Evolutionary conservation across 192 early-diverging fungal genomes (phyloP), one percentile per base, ranked within the genome.

Genomic region (Borealophlyctis nickersoniae): DNA sequence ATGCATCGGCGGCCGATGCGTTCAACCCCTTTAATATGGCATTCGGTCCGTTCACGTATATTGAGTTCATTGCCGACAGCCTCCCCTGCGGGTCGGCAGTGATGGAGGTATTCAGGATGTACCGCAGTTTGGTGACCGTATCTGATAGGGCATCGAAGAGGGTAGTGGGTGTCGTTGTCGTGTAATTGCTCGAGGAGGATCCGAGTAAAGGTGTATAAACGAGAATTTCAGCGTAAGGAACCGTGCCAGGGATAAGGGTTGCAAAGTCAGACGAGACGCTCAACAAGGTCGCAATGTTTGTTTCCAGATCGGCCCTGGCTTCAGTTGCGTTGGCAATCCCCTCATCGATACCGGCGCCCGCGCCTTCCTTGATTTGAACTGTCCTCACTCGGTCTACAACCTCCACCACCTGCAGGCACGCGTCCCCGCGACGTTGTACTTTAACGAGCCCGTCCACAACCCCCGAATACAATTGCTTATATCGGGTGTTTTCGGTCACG

Each of bases 341-440:
- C n/a, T 1, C 19, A 39, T 59, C 58, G 53, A 55, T 23, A 55
- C 53, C 53, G 16, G 24, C n/a, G n/a, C n/a, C 53, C 16, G 26
- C 53, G 24, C 53, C 53, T 49, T 3, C 30, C 29, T 1, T 31
- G 3, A 70, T 24, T 34, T 70, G 31, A 28, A 77, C 3, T 26
- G 64, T 67, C 22, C 75, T 30, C 3, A 56, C 58, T 14, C 56
- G 30, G 27, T 78, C 72, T 30, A 61, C 27, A 29, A 74, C 60
- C 28, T 51, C 49, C 2, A 63, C 60, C 16, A 63, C 36, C 14
- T 29, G 32, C 2, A 65, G 23, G 14, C 23, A 36, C 3, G 64
- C 51, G 13, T 66, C 35, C 19, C 36, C 26, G 14, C 27, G 19
- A 24, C 24, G 22, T 14, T 52, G 39, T 34, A 72, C 36, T 13